Percentiles rank a stretch among this genome's conserved stretches.
Conservation (phyloP, 2,329 filamentous ascomycete species). For the Ceratocystis huliohia region DNA sequence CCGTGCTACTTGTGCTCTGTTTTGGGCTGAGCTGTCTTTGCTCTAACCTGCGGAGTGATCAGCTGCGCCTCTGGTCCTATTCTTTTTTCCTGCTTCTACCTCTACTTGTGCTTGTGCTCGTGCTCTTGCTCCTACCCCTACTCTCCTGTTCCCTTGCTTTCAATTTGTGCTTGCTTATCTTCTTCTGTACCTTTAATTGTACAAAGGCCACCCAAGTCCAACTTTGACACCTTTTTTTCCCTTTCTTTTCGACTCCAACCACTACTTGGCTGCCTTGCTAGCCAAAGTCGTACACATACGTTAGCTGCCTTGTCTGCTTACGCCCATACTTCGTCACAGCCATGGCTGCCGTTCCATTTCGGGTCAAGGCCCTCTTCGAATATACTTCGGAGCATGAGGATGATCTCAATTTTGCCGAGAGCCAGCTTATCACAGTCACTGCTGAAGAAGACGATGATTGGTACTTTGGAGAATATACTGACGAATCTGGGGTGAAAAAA, state of each 20-base stretch:
- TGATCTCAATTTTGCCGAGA: slow-evolving; percentile 73
- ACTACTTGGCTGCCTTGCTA: not conserved
- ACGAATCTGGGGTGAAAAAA: slow-evolving; percentile 58
- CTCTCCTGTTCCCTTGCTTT: not conserved
- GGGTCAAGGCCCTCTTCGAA: slow-evolving; percentile 91
- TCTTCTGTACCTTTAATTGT: not conserved
- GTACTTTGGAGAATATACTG: slow-evolving; percentile 80
- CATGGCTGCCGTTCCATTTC: slow-evolving; percentile 47
- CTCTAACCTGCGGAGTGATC: not conserved
- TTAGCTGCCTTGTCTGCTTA: not conserved
- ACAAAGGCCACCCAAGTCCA: not conserved
- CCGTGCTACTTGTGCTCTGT: not conserved
- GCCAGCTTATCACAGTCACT: slow-evolving; percentile 87
- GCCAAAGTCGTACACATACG: not conserved
- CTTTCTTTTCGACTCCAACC: not conserved
- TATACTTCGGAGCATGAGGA: slow-evolving; percentile 89
- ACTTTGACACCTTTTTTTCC: not conserved
- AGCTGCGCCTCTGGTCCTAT: slow-evolving; percentile 6
- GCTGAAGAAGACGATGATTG: slow-evolving; percentile 88
- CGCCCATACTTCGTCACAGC: slow-evolving; percentile 5
- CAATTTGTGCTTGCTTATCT: not conserved
- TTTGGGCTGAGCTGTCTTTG: slow-evolving; percentile 1
- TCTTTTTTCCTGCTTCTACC: not conserved
- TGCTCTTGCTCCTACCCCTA: not conserved
- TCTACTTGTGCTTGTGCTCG: slow-evolving; percentile 1